Base-by-base conservation (phyloP, 768 basidiomycete genomes). In the Grammothele lineata region DNA sequence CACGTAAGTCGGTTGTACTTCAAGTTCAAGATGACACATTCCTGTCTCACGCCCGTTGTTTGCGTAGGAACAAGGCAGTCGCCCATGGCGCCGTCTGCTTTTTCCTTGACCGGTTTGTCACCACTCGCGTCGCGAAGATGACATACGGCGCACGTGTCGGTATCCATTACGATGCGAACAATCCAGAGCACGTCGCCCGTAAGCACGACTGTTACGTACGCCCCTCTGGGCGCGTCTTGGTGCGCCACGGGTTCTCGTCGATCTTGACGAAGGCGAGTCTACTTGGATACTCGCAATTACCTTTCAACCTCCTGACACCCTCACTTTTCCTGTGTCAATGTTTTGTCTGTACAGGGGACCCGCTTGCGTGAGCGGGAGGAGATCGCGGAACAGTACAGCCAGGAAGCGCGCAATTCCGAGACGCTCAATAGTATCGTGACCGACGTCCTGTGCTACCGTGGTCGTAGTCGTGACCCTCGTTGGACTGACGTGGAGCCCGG, bases 1-100 rank as follows among this genome's bases (percentile, higher is more conserved):
- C 64, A 89, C 87, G 81, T 87, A 64, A 54, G 75, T 62, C 43
- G 36, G 2, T 27, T 10, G 12, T 25, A 10, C 25, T 12, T 10
- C 21, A 22, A 18, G 4, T 27, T 21, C 32, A 6, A 5, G 4
- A 7, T 27, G 1, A 7, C 4, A 5, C 2, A 5, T 26, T n/a
- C 17, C 4, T 24, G n/a, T n/a, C n/a, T n/a, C n/a, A n/a, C n/a
- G n/a, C n/a, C n/a, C n/a, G n/a, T n/a, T n/a, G n/a, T n/a, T 17
- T 30, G 14, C n/a, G 15, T 40, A 74, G 72, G 23, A 68, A 66
- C 52, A 77, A 70, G 59, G 78, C 76, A 1, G 78, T 80, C 8
- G 75, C 79, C 1, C 75, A 79, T 38, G 78, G 79, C 2, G 74
- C 70, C 5, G 57, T 70, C 22, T 69, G 65, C 3, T 72, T 58